A percentile compares a stretch with the other conserved stretches of the same genome.
Conservation (phyloP, 495 filamentous ascomycete species). For the Lepraria neglecta region DNA sequence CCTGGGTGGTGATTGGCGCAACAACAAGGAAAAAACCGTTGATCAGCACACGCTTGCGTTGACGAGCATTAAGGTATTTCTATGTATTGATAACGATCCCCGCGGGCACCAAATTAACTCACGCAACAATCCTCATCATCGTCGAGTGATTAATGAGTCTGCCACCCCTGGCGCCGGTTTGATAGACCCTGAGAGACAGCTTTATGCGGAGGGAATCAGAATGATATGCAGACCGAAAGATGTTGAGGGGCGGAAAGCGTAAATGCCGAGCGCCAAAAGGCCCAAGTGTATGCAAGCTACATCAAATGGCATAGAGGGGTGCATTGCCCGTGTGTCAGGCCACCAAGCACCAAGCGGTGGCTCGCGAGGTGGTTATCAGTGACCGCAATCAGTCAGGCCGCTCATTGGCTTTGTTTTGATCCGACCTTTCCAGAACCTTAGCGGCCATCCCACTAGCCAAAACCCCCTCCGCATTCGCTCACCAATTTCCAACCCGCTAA, state of each 20-base stretch:
- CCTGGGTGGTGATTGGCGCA: constrained; percentile 14
- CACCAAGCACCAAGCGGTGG: not conserved
- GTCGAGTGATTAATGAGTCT: not conserved
- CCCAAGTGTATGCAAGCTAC: constrained; percentile 1
- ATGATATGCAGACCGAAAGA: constrained; percentile 4
- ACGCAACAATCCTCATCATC: too few relatives aligned
- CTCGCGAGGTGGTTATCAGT: constrained; percentile 4
- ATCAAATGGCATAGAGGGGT: not conserved
- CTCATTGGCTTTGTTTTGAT: constrained; percentile 10
- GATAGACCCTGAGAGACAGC: constrained; percentile 1
- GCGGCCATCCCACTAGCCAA: constrained; percentile 1
- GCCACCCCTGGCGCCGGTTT: not conserved
- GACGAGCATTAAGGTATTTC: constrained; percentile 1
- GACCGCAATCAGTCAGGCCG: constrained; percentile 1
- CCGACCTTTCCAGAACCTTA: constrained; percentile 1
- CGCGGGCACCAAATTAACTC: constrained; percentile 2
- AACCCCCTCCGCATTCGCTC: constrained; percentile 6
- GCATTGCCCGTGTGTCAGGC: constrained; percentile 7
- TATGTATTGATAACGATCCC: not conserved
- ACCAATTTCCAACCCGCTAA: constrained; percentile 1
- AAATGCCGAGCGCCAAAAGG: not conserved
- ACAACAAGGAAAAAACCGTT: constrained; percentile 6
- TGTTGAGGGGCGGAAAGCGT: constrained; percentile 11
- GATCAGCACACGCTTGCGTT: constrained; percentile 11
- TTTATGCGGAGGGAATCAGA: not conserved